Evolutionary conservation across 2,329 filamentous ascomycete species (phyloP).

Genomic region (Colletotrichum lupini): DNA sequence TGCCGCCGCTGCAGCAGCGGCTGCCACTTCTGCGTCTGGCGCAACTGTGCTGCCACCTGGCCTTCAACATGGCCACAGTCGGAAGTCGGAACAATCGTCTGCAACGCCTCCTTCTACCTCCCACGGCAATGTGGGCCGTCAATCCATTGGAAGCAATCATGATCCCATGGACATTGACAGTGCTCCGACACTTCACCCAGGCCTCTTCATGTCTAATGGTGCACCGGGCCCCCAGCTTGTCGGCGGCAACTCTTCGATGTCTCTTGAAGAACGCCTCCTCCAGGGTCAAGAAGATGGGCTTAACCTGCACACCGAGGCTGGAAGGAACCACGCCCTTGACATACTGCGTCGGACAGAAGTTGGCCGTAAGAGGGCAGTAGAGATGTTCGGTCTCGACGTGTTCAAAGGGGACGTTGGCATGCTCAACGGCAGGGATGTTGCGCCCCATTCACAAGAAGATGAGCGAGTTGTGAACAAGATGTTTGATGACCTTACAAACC

Average conservation of each 20-base stretch:
- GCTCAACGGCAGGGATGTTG: constrained; percentile 34
- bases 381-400: constrained; percentile 61
- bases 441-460: constrained; percentile 48
- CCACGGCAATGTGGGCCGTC: constrained; percentile 38
- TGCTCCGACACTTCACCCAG: constrained; percentile 51
- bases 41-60: constrained; percentile 25
- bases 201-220: constrained; percentile 53
- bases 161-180: constrained; percentile 54
- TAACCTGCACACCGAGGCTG: constrained; percentile 56
- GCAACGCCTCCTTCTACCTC: constrained; percentile 38
- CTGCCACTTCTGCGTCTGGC: constrained; percentile 25
- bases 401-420: constrained; percentile 49
- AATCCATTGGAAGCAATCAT: constrained; percentile 40
- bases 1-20: constrained; percentile 44
- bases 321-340: constrained; percentile 63
- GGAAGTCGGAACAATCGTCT: constrained; percentile 35
- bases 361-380: constrained; percentile 61
- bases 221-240: constrained; percentile 55
- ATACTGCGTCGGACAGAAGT: constrained; percentile 62
- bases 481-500: constrained; percentile 67
- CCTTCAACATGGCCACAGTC: constrained; percentile 6
- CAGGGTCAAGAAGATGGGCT: constrained; percentile 58
- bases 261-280: constrained; percentile 63
- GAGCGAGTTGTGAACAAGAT: constrained; percentile 63
- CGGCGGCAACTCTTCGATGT: constrained; percentile 51